These are phyloP conservation scores for Neotropicomus parvogracilis DNA, from an alignment of 1,284 basidiomycete genomes.

Conservation along the genomic window DNA sequence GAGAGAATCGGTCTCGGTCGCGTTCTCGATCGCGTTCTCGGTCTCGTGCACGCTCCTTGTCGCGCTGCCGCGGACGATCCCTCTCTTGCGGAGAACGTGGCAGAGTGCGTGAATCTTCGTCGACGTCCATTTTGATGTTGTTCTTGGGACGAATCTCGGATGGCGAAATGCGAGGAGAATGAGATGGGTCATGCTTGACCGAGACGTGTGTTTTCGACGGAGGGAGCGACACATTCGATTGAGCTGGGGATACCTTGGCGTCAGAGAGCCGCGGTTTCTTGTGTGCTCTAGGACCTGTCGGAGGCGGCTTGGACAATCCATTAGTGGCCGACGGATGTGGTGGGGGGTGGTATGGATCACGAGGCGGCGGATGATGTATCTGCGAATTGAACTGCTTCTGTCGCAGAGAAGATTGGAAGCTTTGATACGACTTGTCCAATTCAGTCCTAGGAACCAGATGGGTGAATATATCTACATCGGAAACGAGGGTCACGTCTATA, in stretches of 20 bases:
- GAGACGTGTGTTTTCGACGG: slow-evolving; percentile 28
- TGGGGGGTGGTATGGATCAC: slow-evolving; percentile 30
- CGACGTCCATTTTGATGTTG: slow-evolving; percentile 54
- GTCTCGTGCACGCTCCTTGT: slow-evolving; percentile 34
- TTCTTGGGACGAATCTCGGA: slow-evolving; percentile 36
- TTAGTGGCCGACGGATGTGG: slow-evolving; percentile 24
- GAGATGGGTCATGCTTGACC: slow-evolving; percentile 28
- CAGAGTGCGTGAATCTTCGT: slow-evolving; percentile 45
- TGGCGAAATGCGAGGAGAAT: slow-evolving; percentile 39
- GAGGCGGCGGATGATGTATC: slow-evolving; percentile 37
- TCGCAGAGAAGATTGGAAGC: slow-evolving; percentile 45
- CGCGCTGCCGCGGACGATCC: slow-evolving; percentile 39
- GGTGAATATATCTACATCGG: slow-evolving; percentile 15
- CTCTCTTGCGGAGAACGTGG: slow-evolving; percentile 39
- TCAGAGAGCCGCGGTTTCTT: slow-evolving; percentile 72
- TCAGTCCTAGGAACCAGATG: slow-evolving; percentile 44
- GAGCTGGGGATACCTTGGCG: slow-evolving; percentile 42
- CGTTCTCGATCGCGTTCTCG: slow-evolving; percentile 33
- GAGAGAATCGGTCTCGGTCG: slow-evolving; percentile 35
- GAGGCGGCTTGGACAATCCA: slow-evolving; percentile 51
- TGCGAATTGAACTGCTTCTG: slow-evolving; percentile 39
- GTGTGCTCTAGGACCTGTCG: slow-evolving; percentile 72
- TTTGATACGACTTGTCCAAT: slow-evolving; percentile 68
- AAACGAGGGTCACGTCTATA: slow-evolving; percentile 1
- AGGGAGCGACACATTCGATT: slow-evolving; percentile 33